Base-by-base conservation (phyloP, 2,329 filamentous ascomycete species). In the Parascedosporium putredinis region DNA sequence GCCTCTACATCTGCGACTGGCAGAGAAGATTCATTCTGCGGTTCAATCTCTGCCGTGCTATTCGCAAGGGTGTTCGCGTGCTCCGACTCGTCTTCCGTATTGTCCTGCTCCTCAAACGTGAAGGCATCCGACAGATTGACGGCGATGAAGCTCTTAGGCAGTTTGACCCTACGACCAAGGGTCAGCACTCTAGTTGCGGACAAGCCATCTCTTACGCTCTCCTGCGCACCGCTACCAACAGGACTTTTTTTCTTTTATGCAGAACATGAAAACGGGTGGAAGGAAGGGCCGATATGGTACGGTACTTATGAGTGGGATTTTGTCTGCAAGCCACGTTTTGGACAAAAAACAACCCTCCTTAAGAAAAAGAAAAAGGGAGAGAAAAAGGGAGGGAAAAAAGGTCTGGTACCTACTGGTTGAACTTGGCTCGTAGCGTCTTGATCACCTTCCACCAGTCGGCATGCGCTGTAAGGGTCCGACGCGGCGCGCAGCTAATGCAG, bases 401-500 rank as follows among this genome's bases (percentile, higher is more conserved):
- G 7, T 42, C 7, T 36, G 8, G 33, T n/a, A 74, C 84, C 70
- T 75, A 91, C 86, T 89, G 89, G 62, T 95, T 87, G 62, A 98
- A 97, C 60, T 95, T 97, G 46, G 87, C 91, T 56, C 90, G 81
- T 55, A 98, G 71, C 2, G 90, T 97, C 68, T 95, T 90, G 57
- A 98, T 87, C n/a, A 98, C 87, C 59, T 91, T 81, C 67, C 94
- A 91, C 91, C 93, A 98, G 65, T 98, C 88, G 33, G 83, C 82
- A 67, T 98, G 94, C 2, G 87, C 79, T 3, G 91, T 97, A 59
- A 98, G 70, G 62, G 88, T 94, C 54, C 93, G 78, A 55, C 90
- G 76, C n/a, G 88, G 89, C 5, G 91, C 88, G 63, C 87, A 95
- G 36, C 91, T 90, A 59, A 98, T 98, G 65, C 89, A 94, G 65